Base-by-base conservation (phyloP, 1,139 yeast species). In the Candida sp. region DNA sequence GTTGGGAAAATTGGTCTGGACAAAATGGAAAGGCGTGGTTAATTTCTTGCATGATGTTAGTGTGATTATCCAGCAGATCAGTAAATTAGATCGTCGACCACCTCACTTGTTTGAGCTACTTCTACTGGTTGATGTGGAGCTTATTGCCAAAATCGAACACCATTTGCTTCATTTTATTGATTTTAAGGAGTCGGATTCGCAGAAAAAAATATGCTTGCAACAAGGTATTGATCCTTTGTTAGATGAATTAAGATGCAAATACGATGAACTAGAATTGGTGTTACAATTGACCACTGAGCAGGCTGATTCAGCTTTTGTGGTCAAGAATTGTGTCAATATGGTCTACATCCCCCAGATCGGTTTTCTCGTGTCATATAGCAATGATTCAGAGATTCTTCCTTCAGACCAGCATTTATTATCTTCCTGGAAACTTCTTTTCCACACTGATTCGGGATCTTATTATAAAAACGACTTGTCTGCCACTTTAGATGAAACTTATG, bases 321-420 rank as follows among this genome's bases (percentile, higher is more conserved):
- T 5, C 43, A 49, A 9, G 39, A 42, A 25, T 11, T 8, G 11
- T 2, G 44, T 69, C 4, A 70, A 68, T 45, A 66, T 67, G 1
- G 64, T 69, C 2, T 75, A 75, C 46, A 68, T 74, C 22, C 77
- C 77, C 5, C 77, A 73, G 42, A 46, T 75, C 27, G 80, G 79
- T 0, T 75, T 66, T 44, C 52, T 75, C 37, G 53, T 70, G 2
- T 55, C 66, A 0, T 33, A 58, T 3, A 32, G 41, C 3, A 47
- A 49, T 4, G 48, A 49, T 5, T 43, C 48, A 5, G 38, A 45
- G 1, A 33, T 36, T 4, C 11, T 25, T 7, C 29, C 43, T 51
- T 4, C 25, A 39, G 2, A 42, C 11, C 5, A 21, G 43, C n/a
- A 39, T 40, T 8, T 15, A 32, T 21, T 25, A 35, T 7, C 21